Evolutionary conservation across 352 stramenopile species (phyloP), one percentile per base, ranked within the genome.

Genomic region (Pythium angustatum): DNA sequence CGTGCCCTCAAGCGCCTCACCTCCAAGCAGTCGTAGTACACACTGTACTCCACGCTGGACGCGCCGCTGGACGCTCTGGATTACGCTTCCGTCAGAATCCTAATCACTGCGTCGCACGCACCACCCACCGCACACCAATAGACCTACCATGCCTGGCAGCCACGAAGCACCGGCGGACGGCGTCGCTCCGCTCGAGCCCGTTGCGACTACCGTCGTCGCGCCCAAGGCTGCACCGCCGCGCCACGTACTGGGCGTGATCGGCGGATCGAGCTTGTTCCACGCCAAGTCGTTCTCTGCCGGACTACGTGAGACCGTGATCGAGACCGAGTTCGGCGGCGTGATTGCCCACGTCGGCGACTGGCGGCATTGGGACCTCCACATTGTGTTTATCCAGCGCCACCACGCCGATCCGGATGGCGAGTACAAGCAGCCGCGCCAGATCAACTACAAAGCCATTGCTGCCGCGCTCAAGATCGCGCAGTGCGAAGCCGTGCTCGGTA

Each of bases 351-450:
- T 87, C 40, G 86, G 83, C 30, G 24, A 40, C 24, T 94, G 85
- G 85, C 67, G 63, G 26, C 49, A 48, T 22, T 70, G 67, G 24
- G 40, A 75, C 28, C 64, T 92, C 19, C 68, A 87, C 58, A 72
- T 96, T 47, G 84, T 95, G 57, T 95, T 95, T 66, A 70, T 94
- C 26, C 88, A 96, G 76, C 85, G 88, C 57, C 88, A 96, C 64
- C 83, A 93, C 63, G 80, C 85, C 0, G 81, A 91, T 36, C 73
- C 81, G 12, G 81, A 90, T 45, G 66, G 71, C 15, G 55, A 80
- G 58, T 96, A 96, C 78, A 85, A 79, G 50, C 88, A 95, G 69
- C 88, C 88, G 43, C 81, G 82, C 28, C 62, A 90, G 58, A 94
- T 96, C 69, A 96, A 96, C 82, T 96, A 84, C 71, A 75, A 73